These are phyloP conservation scores for Schizophyllum amplum DNA, from an alignment of 1,284 basidiomycete genomes.

Conservation along the genomic window DNA sequence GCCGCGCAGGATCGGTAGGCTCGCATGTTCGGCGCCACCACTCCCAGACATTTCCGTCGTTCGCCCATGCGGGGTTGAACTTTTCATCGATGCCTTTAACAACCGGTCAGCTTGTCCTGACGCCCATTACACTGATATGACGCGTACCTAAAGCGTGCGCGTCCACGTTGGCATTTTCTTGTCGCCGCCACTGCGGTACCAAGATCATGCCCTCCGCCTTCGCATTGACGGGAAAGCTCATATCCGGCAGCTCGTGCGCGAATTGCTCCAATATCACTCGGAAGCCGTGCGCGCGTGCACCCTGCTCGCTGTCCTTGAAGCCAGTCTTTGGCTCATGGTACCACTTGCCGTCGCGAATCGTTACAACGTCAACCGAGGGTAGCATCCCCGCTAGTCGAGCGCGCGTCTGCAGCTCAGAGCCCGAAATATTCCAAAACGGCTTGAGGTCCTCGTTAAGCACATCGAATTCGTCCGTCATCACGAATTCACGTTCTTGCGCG, in stretches of 20 bases:
- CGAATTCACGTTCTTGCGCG: conserved; percentile 61
- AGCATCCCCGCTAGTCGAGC: conserved; percentile 69
- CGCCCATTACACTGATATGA: background rate
- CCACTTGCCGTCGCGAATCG: conserved; percentile 59
- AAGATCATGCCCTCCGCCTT: conserved; percentile 88
- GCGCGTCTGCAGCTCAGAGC: conserved; percentile 64
- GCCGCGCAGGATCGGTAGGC: conserved; percentile 72
- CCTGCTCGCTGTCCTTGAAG: conserved; percentile 59
- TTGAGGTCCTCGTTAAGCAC: conserved; percentile 70
- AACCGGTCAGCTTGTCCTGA: background rate
- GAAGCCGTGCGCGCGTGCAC: conserved; percentile 73
- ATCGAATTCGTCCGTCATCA: conserved; percentile 90
- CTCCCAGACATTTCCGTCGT: conserved; percentile 85
- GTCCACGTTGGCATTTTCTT: conserved; percentile 62
- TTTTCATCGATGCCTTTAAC: conserved; percentile 19
- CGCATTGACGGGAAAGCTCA: conserved; percentile 88
- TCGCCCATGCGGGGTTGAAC: conserved; percentile 75
- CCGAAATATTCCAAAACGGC: conserved; percentile 72
- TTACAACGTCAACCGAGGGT: conserved; percentile 79
- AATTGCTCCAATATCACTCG: conserved; percentile 68
- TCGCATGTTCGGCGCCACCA: conserved; percentile 84
- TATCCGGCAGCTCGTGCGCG: conserved; percentile 72
- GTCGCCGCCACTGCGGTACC: conserved; percentile 77
- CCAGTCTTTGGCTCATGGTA: conserved; percentile 56
- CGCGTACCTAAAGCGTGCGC: conserved; percentile 44